phyloP scores from a whole-genome alignment of 345 rosid genomes.

The Eucalyptus lansdowneana region DNA sequence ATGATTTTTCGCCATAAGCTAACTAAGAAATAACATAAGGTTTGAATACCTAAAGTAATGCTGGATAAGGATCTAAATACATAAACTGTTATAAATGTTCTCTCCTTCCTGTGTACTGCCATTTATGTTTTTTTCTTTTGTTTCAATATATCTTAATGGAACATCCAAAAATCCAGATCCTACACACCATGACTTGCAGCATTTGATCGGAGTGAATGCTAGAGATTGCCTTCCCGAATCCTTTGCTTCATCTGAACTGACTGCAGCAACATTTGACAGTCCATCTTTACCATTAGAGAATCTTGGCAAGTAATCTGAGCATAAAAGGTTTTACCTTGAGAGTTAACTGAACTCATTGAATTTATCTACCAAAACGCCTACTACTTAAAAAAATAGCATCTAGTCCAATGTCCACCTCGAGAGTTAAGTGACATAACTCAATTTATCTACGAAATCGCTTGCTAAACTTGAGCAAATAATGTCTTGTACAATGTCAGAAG shows the following conservation, averaged over 20 bases:
- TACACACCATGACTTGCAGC: neutral
- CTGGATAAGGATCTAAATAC: neutral
- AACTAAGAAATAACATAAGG: neutral
- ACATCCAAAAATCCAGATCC: neutral
- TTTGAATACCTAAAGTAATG: neutral
- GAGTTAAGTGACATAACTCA: neutral
- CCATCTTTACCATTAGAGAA: neutral
- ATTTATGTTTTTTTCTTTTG: neutral
- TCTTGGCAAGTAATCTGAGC: neutral
- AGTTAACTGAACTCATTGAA: neutral
- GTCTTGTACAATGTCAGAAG: neutral
- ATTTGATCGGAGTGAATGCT: neutral
- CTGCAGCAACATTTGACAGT: neutral
- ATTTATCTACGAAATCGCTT: neutral
- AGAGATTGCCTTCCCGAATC: neutral
- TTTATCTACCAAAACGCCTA: neutral
- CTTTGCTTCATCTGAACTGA: neutral
- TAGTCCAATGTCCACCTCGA: neutral
- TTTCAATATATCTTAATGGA: neutral
- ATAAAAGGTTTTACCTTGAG: neutral
- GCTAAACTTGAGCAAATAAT: neutral
- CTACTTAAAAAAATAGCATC: neutral
- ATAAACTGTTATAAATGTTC: neutral
- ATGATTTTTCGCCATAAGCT: neutral
- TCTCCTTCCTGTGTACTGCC: neutral